Evolutionary conservation across 192 early-diverging fungal species (phyloP), one percentile per base, ranked within the genome.

Genomic region (Nowakowskiella sp.): DNA sequence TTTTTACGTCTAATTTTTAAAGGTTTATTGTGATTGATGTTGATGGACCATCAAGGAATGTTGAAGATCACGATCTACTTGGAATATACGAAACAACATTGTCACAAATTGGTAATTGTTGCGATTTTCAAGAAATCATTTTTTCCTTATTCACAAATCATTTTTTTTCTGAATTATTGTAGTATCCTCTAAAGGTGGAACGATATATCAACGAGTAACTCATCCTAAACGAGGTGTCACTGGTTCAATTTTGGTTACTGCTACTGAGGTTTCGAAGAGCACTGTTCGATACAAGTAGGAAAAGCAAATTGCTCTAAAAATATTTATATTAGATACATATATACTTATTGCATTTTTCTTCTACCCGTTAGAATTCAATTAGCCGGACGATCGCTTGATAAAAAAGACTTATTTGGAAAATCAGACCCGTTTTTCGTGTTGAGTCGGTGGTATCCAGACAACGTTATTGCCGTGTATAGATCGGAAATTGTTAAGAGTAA

Each of bases 241-340:
- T 25, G 76, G 76, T 27, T 60, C 53, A 1, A 73, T 78, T 44
- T 55, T 68, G 13, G 57, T 78, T 23, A 47, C 47, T 19, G 71
- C 61, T 30, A 74, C 75, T 49, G 74, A 76, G 27, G 4, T 66
- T 7, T 51, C 43, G 0, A 30, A 48, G 3, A 49, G 55, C 7
- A 69, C 62, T 27, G 49, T 42, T 23, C 47, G 54, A 31, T 34
- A 51, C 42, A 73, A 50, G 70, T 72, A 60, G 53, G 47, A 31
- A 75, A 66, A 22, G 31, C 30, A 32, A 42, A 69, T 19, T 16
- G 30, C 27, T 31, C 16, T 47, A 28, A 8, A 39, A 23, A 30
- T 23, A 22, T 19, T 31, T 36, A 57, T 8, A 34, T 27, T 8
- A 24, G 16, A 21, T 6, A 0, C 29, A 27, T 29, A 9, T 33